Conservation (phyloP, 192 early-diverging fungal genomes). For the Mycoemilia scoparia region DNA sequence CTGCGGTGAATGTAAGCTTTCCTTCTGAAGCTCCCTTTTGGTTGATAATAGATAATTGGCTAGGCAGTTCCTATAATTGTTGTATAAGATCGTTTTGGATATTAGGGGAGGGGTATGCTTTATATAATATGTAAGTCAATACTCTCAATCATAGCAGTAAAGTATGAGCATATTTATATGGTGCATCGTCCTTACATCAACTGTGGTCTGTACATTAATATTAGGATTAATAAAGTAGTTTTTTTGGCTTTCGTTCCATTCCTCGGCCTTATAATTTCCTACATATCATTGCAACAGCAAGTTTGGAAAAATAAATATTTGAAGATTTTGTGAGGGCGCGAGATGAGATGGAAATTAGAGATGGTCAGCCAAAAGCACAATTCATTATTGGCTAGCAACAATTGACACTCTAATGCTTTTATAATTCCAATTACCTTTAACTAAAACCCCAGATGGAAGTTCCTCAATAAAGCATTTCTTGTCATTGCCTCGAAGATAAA, state of each 20-base stretch:
- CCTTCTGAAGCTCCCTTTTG: conserved; percentile 55
- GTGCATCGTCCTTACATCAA: conserved; percentile 38
- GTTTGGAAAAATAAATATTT: background rate
- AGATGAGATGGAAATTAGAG: no score
- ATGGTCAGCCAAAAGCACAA: no score
- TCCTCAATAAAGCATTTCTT: conserved; percentile 91
- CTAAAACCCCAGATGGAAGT: conserved; percentile 71
- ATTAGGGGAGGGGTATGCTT: no score
- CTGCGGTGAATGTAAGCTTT: conserved; percentile 79
- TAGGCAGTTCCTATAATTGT: conserved; percentile 28
- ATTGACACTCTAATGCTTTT: conserved; percentile 1
- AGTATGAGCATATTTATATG: no score
- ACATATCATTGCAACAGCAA: conserved; percentile 13
- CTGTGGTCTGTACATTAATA: conserved; percentile 47
- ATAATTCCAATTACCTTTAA: no score
- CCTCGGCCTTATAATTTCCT: conserved; percentile 66
- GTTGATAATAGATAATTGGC: no score
- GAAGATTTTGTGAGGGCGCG: background rate
- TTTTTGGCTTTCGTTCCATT: conserved; percentile 46
- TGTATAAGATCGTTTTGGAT: background rate
- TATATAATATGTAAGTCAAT: background rate
- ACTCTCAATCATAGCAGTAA: background rate
- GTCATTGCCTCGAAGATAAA: conserved; percentile 77
- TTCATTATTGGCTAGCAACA: background rate
- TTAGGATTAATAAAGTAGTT: conserved; percentile 41